Evolutionary conservation across 2,329 filamentous ascomycete genomes (phyloP), one percentile per base, ranked within the genome.

Genomic region (Talaromyces sp.): DNA sequence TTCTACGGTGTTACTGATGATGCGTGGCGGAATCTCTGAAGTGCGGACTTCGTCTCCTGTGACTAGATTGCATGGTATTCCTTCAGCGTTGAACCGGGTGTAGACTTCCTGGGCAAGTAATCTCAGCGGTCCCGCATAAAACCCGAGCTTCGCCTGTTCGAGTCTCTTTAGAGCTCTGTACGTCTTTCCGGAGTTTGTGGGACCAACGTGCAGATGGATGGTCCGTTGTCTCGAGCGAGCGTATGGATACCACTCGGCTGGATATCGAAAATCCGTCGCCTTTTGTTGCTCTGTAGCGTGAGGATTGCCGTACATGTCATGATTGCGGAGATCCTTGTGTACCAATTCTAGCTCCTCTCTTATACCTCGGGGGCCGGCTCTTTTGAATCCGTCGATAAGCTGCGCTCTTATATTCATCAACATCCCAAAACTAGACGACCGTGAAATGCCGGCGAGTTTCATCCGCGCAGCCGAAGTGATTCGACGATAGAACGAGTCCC

Each of bases 181-280:
- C 0, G 96, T 99, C 82, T 99, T 99, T 65, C 95, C 95, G 0
- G 95, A 98, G 77, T 99, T 99, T 1, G 95, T 99, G 1, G 95
- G 95, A 0, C 95, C 95, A 59, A 99, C 93, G 72, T 99, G 95
- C 22, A 99, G 82, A 79, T 98, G 92, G 47, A 99, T 85, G 0
- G 88, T 94, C 53, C 95, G 85, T 72, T 93, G 91, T 71, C 95
- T 83, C 54, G 87, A 84, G 66, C 96, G 86, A 1, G 95, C 95
- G 3, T 86, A 88, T 0, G 94, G 92, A 74, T 90, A 98, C 94
- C 94, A 98, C 76, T 99, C 95, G 63, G 89, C 85, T 0, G 95
- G 95, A 76, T 88, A 93, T n/a, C 93, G 87, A 69, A 97, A 81
- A 78, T 97, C 92, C n/a, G 92, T 86, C 15, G 96, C 78, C 22